Conservation (phyloP, 306 rosid genomes). For the Fragaria nilgerrensis region DNA sequence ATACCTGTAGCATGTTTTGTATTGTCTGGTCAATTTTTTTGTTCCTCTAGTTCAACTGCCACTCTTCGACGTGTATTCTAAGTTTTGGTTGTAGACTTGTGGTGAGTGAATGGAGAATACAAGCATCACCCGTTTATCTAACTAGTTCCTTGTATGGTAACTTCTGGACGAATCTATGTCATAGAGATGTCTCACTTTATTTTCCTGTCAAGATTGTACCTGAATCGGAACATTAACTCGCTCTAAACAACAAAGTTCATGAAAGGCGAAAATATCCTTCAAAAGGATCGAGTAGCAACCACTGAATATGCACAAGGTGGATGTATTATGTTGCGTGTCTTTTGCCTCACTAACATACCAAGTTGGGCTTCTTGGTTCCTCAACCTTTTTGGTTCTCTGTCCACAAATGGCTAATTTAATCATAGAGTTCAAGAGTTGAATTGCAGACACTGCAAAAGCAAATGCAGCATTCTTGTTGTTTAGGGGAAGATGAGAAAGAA, state of each 20-base stretch:
- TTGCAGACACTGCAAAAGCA: background rate
- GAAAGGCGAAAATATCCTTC: background rate
- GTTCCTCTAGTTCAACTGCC: background rate
- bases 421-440: background rate
- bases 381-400: background rate
- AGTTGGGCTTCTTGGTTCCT: background rate
- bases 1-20: slow-evolving; percentile 3
- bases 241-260: background rate
- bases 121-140: background rate
- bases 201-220: background rate
- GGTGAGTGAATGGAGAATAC: slow-evolving; percentile 12
- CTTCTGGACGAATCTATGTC: background rate
- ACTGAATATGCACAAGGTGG: background rate
- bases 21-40: slow-evolving; percentile 4
- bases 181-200: background rate
- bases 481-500: background rate
- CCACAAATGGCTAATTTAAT: background rate
- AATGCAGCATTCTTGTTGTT: background rate
- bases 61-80: background rate
- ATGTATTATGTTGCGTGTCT: background rate
- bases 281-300: background rate
- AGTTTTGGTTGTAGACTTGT: background rate
- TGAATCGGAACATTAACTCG: background rate
- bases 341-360: background rate
- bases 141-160: background rate